Evolutionary conservation across 1,284 basidiomycete genomes (phyloP), one percentile per base, ranked within the genome.

Genomic region (Ganoderma leucocontextum): DNA sequence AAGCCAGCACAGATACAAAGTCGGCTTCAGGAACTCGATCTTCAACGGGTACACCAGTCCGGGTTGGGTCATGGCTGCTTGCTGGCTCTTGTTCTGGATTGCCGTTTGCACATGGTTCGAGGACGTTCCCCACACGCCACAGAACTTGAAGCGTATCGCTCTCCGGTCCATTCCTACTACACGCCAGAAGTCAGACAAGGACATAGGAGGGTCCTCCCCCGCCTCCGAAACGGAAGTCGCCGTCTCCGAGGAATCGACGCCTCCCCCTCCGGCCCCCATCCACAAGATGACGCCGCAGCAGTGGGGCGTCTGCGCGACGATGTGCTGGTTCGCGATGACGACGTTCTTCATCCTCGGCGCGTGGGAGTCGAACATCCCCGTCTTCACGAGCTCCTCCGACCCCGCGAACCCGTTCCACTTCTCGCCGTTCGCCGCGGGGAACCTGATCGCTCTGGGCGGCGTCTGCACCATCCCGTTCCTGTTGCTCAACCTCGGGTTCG

Each of bases 321-420:
- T 91, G 89, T 90, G 88, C 75, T 91, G 89, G 87, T 89, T 87
- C 73, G 85, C 90, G 49, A 91, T 92, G 89, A 85, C 88, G 12
- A 90, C 87, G 76, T 93, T 92, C 82, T 90, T 91, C 79, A 84
- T 91, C 74, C 86, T 92, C 62, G 90, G 89, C n/a, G 86, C 86
- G 19, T 92, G 90, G 90, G 90, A 93, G 75, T 82, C 87, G 49
- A 92, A 91, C 77, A 86, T 92, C 65, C 91, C 91, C 35, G 85
- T 92, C 65, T 91, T 87, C 76, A 85, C 86, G 52, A 84, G 85
- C 6, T 75, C 76, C 12, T 36, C 68, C 66, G 73, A 72, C 22
- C 71, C 69, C 39, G 61, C 73, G 39, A 76, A 72, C 42, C 79
- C 75, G 12, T 86, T 92, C 76, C 77, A 82, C 70, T 91, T 87